Percentiles rank a stretch among this genome's conserved stretches.
phyloP scores from a whole-genome alignment of 2,329 filamentous ascomycete genomes.

The Graphiopsis chlorocephala region DNA sequence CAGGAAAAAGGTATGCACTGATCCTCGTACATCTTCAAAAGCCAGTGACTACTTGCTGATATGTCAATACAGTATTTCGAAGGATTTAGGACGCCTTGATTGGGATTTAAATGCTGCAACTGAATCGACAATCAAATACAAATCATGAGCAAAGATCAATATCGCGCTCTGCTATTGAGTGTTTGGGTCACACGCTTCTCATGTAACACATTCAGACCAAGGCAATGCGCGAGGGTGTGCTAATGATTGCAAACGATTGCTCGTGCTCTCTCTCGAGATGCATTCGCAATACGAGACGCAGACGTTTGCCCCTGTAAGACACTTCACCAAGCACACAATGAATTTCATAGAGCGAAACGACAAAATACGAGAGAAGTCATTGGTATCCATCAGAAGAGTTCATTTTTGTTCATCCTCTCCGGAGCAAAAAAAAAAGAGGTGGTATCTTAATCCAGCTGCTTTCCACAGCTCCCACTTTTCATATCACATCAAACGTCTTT shows the following conservation, averaged over 20 bases:
- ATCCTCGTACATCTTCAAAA: too few species aligned
- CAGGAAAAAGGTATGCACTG: slow-evolving; percentile 48
- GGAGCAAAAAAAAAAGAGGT: slow-evolving; percentile 5
- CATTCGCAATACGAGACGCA: neutral
- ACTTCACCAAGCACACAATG: neutral
- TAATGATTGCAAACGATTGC: neutral
- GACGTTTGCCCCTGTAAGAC: neutral
- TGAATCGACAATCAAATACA: neutral
- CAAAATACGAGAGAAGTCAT: neutral
- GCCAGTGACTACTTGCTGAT: neutral
- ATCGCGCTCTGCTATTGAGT: neutral
- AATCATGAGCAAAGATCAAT: too few species aligned
- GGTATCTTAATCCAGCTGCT: slow-evolving; percentile 13
- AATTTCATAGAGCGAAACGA: neutral
- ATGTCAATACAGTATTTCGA: slow-evolving; percentile 32
- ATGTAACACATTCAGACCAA: neutral
- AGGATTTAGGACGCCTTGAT: slow-evolving; percentile 30
- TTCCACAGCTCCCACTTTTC: slow-evolving; percentile 11
- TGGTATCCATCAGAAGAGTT: slow-evolving; percentile 12
- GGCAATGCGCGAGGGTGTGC: neutral
- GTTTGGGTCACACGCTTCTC: neutral
- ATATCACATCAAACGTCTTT: slow-evolving; percentile 15
- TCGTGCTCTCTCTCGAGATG: neutral
- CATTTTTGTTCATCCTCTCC: slow-evolving; percentile 7
- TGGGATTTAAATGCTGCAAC: neutral